Percentiles rank a stretch among this genome's conserved stretches.
These are phyloP conservation scores for Trichoderma arundinaceum DNA, from an alignment of 2,329 filamentous ascomycete genomes.

Conservation along the genomic window DNA sequence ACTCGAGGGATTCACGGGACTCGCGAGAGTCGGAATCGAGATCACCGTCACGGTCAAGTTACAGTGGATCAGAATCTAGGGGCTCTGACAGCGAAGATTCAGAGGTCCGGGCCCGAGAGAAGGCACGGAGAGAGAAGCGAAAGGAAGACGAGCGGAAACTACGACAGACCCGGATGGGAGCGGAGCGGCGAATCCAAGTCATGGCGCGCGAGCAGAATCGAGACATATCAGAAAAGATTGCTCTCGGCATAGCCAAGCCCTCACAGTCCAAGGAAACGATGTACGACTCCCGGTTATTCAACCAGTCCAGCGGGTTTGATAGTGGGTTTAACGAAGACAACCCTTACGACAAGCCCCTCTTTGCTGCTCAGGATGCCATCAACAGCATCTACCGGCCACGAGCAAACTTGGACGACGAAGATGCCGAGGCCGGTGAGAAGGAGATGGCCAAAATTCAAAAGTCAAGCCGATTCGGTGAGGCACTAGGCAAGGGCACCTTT, in stretches of 20 bases:
- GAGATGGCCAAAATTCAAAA: constrained; percentile 90
- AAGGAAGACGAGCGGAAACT: constrained; percentile 88
- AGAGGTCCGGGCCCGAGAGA: constrained; percentile 76
- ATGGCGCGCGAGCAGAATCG: constrained; percentile 95
- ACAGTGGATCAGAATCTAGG: constrained; percentile 58
- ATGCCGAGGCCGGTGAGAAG: constrained; percentile 77
- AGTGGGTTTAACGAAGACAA: constrained; percentile 97
- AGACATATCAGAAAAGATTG: constrained; percentile 96
- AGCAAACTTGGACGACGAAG: constrained; percentile 75
- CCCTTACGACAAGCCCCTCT: constrained; percentile 94
- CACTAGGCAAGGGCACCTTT: constrained; percentile 87
- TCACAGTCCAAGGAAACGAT: constrained; percentile 91
- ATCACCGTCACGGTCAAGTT: constrained; percentile 54
- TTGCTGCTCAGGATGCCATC: constrained; percentile 93
- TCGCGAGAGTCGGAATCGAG: constrained; percentile 41
- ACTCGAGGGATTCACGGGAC: constrained; percentile 46
- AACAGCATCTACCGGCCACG: constrained; percentile 90
- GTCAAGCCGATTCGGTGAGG: constrained; percentile 81
- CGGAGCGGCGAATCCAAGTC: constrained; percentile 87
- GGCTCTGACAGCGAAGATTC: constrained; percentile 65
- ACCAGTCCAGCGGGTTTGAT: constrained; percentile 89
- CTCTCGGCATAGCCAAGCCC: constrained; percentile 90
- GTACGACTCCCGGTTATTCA: constrained; percentile 96
- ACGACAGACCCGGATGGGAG: constrained; percentile 92
- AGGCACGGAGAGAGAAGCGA: constrained; percentile 75